Percentiles rank a stretch among this genome's conserved stretches.
Evolutionary conservation across 2,329 filamentous ascomycete species (phyloP).

Genomic region (Fusarium annulatum): DNA sequence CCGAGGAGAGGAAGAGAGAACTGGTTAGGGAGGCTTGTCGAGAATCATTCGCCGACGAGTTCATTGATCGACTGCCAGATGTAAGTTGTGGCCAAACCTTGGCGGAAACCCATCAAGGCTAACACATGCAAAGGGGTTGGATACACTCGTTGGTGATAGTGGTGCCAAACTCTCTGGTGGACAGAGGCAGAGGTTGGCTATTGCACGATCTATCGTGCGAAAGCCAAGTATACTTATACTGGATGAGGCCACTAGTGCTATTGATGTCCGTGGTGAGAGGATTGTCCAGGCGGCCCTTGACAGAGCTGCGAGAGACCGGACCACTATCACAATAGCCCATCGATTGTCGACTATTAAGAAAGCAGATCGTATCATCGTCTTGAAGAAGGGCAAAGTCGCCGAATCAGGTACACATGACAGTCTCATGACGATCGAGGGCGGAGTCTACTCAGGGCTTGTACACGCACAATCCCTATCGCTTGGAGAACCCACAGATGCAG

Average conservation of each 20-base stretch:
- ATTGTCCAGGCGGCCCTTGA: constrained; percentile 74
- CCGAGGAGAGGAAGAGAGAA: constrained; percentile 65
- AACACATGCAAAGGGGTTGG: constrained; percentile 65
- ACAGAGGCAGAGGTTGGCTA: constrained; percentile 85
- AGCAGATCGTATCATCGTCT: constrained; percentile 81
- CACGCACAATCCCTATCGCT: constrained; percentile 69
- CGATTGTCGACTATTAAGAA: constrained; percentile 79
- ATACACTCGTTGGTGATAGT: constrained; percentile 79
- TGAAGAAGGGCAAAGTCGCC: constrained; percentile 75
- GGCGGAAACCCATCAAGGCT: not conserved
- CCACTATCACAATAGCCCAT: constrained; percentile 80
- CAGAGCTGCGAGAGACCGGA: constrained; percentile 69
- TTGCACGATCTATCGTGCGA: constrained; percentile 79
- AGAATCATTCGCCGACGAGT: constrained; percentile 77
- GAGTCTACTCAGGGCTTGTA: constrained; percentile 76
- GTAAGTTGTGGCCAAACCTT: constrained; percentile 46
- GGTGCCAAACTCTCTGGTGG: constrained; percentile 86
- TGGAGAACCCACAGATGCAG: constrained; percentile 57
- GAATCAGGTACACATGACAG: constrained; percentile 82
- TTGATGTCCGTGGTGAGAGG: constrained; percentile 64
- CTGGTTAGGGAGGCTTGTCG: constrained; percentile 72
- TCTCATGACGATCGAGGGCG: constrained; percentile 68
- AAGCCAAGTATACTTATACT: constrained; percentile 78
- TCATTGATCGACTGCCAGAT: constrained; percentile 71
- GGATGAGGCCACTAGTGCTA: constrained; percentile 80